Base-by-base conservation (phyloP, 179 eudicot species). In the Amaranthus tricolor region DNA sequence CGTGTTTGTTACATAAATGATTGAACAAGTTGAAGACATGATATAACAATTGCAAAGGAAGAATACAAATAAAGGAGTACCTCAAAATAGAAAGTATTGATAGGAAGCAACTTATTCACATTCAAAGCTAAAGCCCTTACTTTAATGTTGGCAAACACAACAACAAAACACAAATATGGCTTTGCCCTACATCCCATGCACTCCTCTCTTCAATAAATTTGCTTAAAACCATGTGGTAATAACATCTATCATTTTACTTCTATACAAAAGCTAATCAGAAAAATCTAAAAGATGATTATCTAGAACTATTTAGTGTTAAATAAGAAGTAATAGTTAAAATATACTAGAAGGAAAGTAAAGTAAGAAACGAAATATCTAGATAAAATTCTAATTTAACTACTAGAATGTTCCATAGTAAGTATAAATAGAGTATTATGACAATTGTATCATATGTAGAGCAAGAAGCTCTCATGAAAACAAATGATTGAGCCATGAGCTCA, bases 181-280 rank as follows among this genome's bases (percentile, higher is more conserved):
- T 44, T 44, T 47, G 67, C 45, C 68, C 75, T 72, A 72, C 75
- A 72, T n/a, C 75, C 75, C 75, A 72, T 31, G 40, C 40, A 31
- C 60, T 60, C 75, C 24, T 54, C 45, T 71, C 45, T 49, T 60
- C 43, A 60, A 47, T 72, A 48, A 45, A 60, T 24, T 43, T 61
- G 20, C 52, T 60, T 53, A 9, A 60, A 72, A 40, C 54, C 75
- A 72, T 61, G 75, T 72, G 49, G 19, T 15, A 49, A 60, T 47
- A 61, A 60, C 54, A 60, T 71, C 19, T 50, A 1, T 65, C 19
- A 65, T 45, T 60, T 72, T 19, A 13, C 6, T 51, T 17, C 52
- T 55, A 68, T n/a, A n/a, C n/a, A 24, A 24, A 24, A 0, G 31
- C 31, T 24, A 0, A 24, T 24, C 31, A 24, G 31, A 24, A 24